phyloP scores from a whole-genome alignment of 1,139 yeast species.

The Zhuliangozyma blackwelliae region DNA sequence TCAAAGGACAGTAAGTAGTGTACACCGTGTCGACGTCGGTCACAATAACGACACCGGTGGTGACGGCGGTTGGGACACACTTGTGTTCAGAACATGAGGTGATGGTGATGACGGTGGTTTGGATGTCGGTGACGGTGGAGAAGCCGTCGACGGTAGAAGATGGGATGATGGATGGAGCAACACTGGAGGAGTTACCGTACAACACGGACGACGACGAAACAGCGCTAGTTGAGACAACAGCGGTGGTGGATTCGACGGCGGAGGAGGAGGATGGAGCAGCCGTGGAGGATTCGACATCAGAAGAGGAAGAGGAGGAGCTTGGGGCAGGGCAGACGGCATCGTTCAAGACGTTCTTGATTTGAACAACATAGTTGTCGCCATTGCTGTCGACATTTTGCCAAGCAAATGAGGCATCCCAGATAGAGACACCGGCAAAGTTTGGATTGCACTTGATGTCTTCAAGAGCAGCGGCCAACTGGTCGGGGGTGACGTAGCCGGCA shows the following conservation, averaged over 20 bases:
- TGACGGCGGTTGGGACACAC: conserved; percentile 27
- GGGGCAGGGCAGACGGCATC: conserved; percentile 9
- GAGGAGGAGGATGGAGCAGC: conserved; percentile 6
- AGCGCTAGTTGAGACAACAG: not conserved
- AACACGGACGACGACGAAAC: conserved; percentile 3
- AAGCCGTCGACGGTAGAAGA: conserved; percentile 23
- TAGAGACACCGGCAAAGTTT: conserved; percentile 75
- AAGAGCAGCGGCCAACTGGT: conserved; percentile 16
- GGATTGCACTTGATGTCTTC: conserved; percentile 35
- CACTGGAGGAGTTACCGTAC: conserved; percentile 7
- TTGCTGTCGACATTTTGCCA: conserved; percentile 41
- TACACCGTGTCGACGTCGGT: conserved; percentile 23
- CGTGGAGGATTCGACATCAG: conserved; percentile 6
- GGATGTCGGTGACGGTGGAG: conserved; percentile 24
- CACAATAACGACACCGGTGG: conserved; percentile 32
- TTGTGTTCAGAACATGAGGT: conserved; percentile 41
- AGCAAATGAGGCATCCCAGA: conserved; percentile 95
- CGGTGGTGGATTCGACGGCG: conserved; percentile 3
- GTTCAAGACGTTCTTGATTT: conserved; percentile 10
- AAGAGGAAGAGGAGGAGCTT: conserved; percentile 9
- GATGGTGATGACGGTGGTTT: conserved; percentile 37
- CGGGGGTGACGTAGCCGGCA: conserved; percentile 10
- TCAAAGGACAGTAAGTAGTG: conserved; percentile 32
- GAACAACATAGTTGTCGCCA: conserved; percentile 12
- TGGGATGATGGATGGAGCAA: conserved; percentile 2